Conservation (phyloP, 73 alveolate genomes). For the Blepharisma stoltei region DNA sequence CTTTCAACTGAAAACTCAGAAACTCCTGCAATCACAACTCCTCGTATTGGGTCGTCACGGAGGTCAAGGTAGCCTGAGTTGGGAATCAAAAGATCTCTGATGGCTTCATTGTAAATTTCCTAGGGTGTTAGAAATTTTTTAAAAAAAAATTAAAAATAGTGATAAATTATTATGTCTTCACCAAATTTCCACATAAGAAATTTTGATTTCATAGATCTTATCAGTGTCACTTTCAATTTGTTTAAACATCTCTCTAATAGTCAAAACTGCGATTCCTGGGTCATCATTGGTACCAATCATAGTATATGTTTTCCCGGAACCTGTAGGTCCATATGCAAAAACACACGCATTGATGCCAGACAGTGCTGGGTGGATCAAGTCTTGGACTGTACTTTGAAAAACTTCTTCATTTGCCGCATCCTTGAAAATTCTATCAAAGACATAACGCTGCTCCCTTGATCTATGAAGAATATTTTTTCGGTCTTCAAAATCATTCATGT, state of each 20-base stretch:
- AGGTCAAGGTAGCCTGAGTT: slow-evolving; percentile 78
- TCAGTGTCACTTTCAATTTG: slow-evolving; percentile 57
- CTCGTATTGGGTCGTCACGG: slow-evolving; percentile 91
- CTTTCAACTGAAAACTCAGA: slow-evolving; percentile 82
- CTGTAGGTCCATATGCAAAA: slow-evolving; percentile 97
- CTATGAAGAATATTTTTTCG: slow-evolving; percentile 75
- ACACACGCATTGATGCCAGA: slow-evolving; percentile 92
- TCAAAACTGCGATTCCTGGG: slow-evolving; percentile 88
- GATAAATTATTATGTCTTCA: background rate
- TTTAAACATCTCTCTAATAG: slow-evolving; percentile 79
- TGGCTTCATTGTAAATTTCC: slow-evolving; percentile 95
- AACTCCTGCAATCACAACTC: slow-evolving; percentile 82
- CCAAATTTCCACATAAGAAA: slow-evolving; percentile 81
- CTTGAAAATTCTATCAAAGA: slow-evolving; percentile 70
- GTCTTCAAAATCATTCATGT: slow-evolving; percentile 66
- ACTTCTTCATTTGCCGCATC: slow-evolving; percentile 59
- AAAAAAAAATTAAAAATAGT: too few species aligned
- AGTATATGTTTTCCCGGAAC: slow-evolving; percentile 96
- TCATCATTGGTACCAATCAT: slow-evolving; percentile 87
- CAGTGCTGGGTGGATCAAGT: slow-evolving; percentile 75
- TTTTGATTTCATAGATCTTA: slow-evolving; percentile 63
- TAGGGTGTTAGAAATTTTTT: too few species aligned
- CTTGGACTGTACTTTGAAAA: slow-evolving; percentile 70
- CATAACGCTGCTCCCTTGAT: slow-evolving; percentile 68
- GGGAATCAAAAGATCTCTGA: slow-evolving; percentile 80